phyloP scores from a whole-genome alignment of 192 early-diverging fungal genomes.

The Linnemannia exigua region DNA sequence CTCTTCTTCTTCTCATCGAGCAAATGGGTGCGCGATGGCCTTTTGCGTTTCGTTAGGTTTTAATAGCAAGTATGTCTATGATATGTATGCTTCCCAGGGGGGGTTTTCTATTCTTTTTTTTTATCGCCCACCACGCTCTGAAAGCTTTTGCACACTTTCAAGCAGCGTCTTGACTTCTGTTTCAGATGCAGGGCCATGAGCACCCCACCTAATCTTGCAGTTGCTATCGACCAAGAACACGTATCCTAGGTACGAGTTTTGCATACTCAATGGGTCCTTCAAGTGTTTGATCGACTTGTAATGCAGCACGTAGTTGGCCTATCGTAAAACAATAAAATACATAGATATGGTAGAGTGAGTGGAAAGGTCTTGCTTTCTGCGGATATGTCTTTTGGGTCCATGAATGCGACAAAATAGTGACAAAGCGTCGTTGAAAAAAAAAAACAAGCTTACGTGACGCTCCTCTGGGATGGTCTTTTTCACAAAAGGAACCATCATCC shows the following conservation, averaged over 20 bases:
- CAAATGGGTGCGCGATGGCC: no score
- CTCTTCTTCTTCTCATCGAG: no score
- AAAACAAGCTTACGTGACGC: constrained; percentile 52
- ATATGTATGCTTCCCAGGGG: no score
- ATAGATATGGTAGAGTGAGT: neutral
- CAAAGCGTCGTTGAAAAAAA: neutral
- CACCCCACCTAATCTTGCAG: constrained; percentile 71
- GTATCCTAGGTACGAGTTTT: constrained; percentile 69
- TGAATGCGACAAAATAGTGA: neutral
- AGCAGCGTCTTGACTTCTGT: constrained; percentile 57
- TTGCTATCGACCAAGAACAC: constrained; percentile 67
- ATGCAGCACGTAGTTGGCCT: constrained; percentile 64
- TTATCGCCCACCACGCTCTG: constrained; percentile 32
- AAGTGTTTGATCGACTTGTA: constrained; percentile 65
- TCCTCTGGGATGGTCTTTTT: constrained; percentile 57
- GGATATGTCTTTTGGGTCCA: no score
- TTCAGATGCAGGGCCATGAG: constrained; percentile 62
- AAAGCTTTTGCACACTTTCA: constrained; percentile 40
- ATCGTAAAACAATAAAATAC: neutral
- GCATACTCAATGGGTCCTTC: constrained; percentile 63
- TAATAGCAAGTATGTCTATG: no score
- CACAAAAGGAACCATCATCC: constrained; percentile 65
- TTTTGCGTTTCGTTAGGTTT: no score
- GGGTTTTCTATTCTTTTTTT: no score
- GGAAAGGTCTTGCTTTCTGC: neutral